Evolutionary conservation across 257 asterid genomes (phyloP).

Genomic region (Jacaranda copaia): DNA sequence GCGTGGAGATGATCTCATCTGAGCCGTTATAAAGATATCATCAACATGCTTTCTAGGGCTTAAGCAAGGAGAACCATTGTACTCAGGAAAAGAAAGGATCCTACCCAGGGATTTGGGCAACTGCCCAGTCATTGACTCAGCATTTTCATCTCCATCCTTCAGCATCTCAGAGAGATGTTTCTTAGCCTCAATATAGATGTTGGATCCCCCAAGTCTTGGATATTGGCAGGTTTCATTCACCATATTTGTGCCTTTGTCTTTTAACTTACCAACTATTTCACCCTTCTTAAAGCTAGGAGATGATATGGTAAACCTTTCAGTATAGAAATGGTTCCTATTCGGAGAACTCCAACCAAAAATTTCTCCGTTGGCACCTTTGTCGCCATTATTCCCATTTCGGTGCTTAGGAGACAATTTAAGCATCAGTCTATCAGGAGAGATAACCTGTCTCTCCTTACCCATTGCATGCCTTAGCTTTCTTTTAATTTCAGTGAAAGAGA

Average conservation of each 20-base stretch:
- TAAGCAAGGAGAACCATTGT: conserved; percentile 59
- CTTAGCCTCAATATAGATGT: conserved; percentile 84
- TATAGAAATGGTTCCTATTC: conserved; percentile 84
- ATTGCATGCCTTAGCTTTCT: conserved; percentile 86
- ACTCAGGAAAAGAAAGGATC: conserved; percentile 78
- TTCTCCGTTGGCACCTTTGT: conserved; percentile 60
- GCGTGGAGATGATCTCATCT: conserved; percentile 55
- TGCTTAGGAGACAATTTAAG: conserved; percentile 44
- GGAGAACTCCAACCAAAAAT: conserved; percentile 87
- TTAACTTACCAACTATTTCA: conserved; percentile 52
- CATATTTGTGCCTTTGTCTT: conserved; percentile 40
- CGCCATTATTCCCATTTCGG: conserved; percentile 50
- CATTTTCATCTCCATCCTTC: conserved; percentile 52
- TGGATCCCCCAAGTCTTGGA: conserved; percentile 56
- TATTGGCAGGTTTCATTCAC: conserved; percentile 41
- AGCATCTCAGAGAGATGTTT: conserved; percentile 90
- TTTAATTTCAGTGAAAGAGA: conserved; percentile 85
- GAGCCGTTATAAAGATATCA: conserved; percentile 53
- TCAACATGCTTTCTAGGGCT: conserved; percentile 66
- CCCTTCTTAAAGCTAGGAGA: conserved; percentile 53
- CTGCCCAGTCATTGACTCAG: conserved; percentile 48
- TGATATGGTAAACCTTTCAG: conserved; percentile 69
- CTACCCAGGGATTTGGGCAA: conserved; percentile 75
- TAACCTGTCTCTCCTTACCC: conserved; percentile 71
- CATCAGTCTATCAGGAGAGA: conserved; percentile 42